Evolutionary conservation across 169 alveolate species (phyloP), one percentile per base, ranked within the genome.

Genomic region (Plasmodium vivax): DNA sequence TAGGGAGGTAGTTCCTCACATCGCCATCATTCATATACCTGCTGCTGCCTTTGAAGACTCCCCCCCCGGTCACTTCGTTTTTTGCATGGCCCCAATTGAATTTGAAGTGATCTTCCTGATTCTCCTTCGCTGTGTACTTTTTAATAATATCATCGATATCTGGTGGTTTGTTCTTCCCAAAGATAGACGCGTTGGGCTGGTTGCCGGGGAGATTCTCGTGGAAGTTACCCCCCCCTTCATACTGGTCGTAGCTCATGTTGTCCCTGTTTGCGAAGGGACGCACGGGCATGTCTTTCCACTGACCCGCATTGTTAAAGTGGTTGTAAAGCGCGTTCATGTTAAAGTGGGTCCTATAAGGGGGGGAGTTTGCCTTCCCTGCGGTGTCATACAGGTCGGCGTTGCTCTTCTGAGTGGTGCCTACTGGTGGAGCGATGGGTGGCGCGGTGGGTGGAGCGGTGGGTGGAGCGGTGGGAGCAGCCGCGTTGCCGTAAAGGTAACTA

Each of bases 131-230:
- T 7, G 58, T 75, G 23, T 85, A 85, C 43, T 85, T 85, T 54
- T 75, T 85, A n/a, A 85, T 85, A 51, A 85, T 85, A 4, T 73
- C 81, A 5, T 75, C 85, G n/a, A 85, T 85, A 12, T 54, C 85
- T 27, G 68, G 27, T 34, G 38, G 32, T 85, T 51, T 75, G 1
- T 43, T 9, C 23, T 72, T 72, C 6, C 32, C 19, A 2, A 12
- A 3, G 4, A 23, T 38, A 0, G 36, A 10, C 23, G 79, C n/a
- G 27, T 82, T 56, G 8, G 2, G 43, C 32, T 83, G 72, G n/a
- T 30, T 23, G 16, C 19, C 45, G 0, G 12, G 2, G 41, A 6
- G 27, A 41, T 83, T 62, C 4, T 7, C 47, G 12, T 43, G 27
- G 38, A 36, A 56, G 27, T 19, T 30, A 3, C 34, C 71, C 8